phyloP scores from a whole-genome alignment of 805 yeast species.

The Kodamaea restingae region DNA sequence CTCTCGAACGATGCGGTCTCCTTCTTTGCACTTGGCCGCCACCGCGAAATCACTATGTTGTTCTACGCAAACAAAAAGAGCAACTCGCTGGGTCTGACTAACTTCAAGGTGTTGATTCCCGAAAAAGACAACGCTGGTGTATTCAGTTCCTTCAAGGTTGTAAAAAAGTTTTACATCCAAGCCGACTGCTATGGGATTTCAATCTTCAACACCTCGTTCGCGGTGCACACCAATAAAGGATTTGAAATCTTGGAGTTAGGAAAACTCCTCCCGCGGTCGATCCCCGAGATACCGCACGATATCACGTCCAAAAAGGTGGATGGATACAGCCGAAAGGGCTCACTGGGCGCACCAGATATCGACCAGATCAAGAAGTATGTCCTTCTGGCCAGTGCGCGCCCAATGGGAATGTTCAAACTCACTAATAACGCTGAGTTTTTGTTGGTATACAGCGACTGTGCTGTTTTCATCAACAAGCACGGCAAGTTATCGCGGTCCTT shows the following conservation, averaged over 20 bases:
- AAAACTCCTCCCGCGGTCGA: constrained; percentile 50
- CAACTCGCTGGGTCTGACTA: constrained; percentile 38
- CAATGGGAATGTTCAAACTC: constrained; percentile 64
- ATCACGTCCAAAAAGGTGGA: constrained; percentile 22
- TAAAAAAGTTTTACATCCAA: constrained; percentile 46
- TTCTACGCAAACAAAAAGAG: constrained; percentile 54
- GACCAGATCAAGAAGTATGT: constrained; percentile 40
- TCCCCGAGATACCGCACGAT: constrained; percentile 46
- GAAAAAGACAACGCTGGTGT: constrained; percentile 52
- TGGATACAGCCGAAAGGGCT: constrained; percentile 24
- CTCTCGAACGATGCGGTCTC: constrained; percentile 47
- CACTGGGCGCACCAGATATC: constrained; percentile 15
- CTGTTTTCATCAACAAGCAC: constrained; percentile 57
- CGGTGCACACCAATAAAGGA: constrained; percentile 64
- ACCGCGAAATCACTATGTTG: constrained; percentile 56
- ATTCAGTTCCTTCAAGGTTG: constrained; percentile 35
- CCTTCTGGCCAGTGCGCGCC: constrained; percentile 40
- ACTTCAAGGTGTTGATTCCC: constrained; percentile 56
- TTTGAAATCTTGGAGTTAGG: constrained; percentile 62
- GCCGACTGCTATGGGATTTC: constrained; percentile 60
- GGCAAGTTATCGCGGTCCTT: constrained; percentile 49
- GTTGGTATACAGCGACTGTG: constrained; percentile 67
- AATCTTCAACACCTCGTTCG: constrained; percentile 61
- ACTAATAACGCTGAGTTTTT: constrained; percentile 47
- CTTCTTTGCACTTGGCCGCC: constrained; percentile 66